A percentile compares a stretch with the other conserved stretches of the same genome.
These are phyloP conservation scores for Epichloe brachyelytri DNA, from an alignment of 2,329 filamentous ascomycete species.

Conservation along the genomic window DNA sequence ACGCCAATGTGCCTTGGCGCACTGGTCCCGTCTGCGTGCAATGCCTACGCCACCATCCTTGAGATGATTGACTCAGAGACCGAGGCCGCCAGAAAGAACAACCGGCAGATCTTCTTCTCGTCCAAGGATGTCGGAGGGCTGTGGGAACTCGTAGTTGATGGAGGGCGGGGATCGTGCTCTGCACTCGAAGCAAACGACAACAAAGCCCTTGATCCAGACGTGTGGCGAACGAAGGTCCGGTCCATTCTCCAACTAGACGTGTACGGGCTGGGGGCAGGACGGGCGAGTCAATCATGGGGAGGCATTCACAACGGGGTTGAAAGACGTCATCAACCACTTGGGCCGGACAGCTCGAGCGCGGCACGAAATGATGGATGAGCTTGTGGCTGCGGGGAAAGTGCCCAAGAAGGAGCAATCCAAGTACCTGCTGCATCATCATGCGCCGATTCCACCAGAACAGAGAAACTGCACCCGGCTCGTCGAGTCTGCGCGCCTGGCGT, in stretches of 20 bases:
- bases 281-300: constrained; percentile 6
- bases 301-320: constrained; percentile 31
- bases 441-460: constrained; percentile 19
- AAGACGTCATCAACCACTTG: constrained; percentile 39
- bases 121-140: constrained; percentile 35
- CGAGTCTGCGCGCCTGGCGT: constrained; percentile 37
- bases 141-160: constrained; percentile 25
- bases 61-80: constrained; percentile 41
- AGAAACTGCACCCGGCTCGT: constrained; percentile 38
- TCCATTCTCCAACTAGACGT: constrained; percentile 44
- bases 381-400: constrained; percentile 26
- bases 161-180: constrained; percentile 14
- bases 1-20: constrained; percentile 46
- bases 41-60: constrained; percentile 43
- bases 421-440: constrained; percentile 14
- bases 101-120: constrained; percentile 30
- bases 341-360: constrained; percentile 35
- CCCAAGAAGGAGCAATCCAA: constrained; percentile 9
- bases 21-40: constrained; percentile 43
- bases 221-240: constrained; percentile 42
- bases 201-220: constrained; percentile 33
- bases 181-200: constrained; percentile 17
- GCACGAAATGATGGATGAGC: constrained; percentile 36
- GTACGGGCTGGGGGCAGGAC: constrained; percentile 32
- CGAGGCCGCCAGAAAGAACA: constrained; percentile 27